Conservation (phyloP, 306 rosid species). For the Quercus glauca region DNA sequence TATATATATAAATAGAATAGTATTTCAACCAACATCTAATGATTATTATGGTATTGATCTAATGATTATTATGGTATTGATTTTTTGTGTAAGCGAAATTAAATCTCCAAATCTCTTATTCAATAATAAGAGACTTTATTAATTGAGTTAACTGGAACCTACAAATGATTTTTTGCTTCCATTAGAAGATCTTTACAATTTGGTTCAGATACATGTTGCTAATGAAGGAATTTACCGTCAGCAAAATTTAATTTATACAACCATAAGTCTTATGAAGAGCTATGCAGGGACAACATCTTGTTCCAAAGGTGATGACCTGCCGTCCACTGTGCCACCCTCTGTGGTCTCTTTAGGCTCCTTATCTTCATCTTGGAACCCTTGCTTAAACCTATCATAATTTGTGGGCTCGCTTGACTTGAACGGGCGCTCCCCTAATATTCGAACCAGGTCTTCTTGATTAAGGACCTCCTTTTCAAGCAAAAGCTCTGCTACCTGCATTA, state of each 20-base stretch:
- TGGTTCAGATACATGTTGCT: neutral
- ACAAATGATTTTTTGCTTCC: neutral
- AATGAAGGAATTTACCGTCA: neutral
- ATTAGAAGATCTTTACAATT: neutral
- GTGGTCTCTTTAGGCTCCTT: slow-evolving; percentile 15
- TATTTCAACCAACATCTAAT: too few relatives aligned
- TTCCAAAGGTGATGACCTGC: neutral
- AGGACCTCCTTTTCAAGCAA: slow-evolving; percentile 48
- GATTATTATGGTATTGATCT: too few relatives aligned
- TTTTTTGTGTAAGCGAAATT: too few relatives aligned
- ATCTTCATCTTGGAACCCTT: slow-evolving; percentile 28
- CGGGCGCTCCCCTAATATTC: slow-evolving; percentile 38
- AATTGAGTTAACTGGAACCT: accelerated
- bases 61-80: too few relatives aligned
- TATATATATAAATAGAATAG: too few relatives aligned
- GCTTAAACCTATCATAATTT: slow-evolving; percentile 33
- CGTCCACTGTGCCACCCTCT: neutral
- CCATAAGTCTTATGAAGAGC: neutral
- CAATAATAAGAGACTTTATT: accelerated
- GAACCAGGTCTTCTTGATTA: slow-evolving; percentile 38
- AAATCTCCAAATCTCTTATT: accelerated
- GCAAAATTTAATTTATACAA: neutral
- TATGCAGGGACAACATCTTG: neutral
- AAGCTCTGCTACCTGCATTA: slow-evolving; percentile 34
- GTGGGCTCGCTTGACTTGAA: slow-evolving; percentile 27